Conservation (phyloP, 176 grass and related monocot species). For the Aegilops umbellulata region DNA sequence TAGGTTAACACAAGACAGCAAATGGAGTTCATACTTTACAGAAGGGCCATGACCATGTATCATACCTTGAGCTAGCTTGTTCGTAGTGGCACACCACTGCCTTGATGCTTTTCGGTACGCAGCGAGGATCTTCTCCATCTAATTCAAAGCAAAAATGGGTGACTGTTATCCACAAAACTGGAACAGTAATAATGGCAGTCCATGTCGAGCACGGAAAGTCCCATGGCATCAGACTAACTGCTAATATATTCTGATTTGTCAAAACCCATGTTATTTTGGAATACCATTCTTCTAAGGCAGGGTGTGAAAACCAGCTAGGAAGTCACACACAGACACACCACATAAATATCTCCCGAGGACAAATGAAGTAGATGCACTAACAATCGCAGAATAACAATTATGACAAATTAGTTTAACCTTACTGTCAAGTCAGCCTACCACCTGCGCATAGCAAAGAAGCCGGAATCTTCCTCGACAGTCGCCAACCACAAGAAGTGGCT, state of each 20-base stretch:
- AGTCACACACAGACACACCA: neutral
- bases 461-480: no score
- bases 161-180: neutral
- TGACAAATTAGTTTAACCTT: neutral
- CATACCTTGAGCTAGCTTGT: constrained; percentile 95
- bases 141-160: neutral
- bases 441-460: no score
- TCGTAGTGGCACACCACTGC: constrained; percentile 87
- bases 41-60: neutral
- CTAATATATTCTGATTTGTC: neutral
- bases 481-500: no score
- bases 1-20: neutral
- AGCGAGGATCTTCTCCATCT: constrained; percentile 84
- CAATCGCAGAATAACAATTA: neutral
- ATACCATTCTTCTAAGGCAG: neutral
- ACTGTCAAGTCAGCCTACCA: no score
- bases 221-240: neutral
- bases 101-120: constrained; percentile 80
- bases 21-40: neutral
- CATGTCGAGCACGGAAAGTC: neutral
- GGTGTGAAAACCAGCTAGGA: neutral
- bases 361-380: neutral
- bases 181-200: neutral
- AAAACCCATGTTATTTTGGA: neutral
- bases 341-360: no score